These are phyloP conservation scores for Circinella umbellata DNA, from an alignment of 371 early-diverging fungal species.

Conservation along the genomic window DNA sequence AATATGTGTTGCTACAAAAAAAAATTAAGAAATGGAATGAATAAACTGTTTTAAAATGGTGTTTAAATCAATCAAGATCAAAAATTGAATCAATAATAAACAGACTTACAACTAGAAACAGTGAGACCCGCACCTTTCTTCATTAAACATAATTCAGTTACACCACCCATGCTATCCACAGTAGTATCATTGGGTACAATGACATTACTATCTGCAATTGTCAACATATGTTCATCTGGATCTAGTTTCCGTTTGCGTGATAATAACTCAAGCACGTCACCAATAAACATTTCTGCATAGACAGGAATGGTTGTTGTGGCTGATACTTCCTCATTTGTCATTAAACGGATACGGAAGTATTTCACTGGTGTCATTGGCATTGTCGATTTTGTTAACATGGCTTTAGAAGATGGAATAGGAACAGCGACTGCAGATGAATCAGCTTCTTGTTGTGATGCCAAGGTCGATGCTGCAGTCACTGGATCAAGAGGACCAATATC, in stretches of 20 bases:
- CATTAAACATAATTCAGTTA: constrained; percentile 77
- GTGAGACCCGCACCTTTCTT: constrained; percentile 62
- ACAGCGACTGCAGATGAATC: constrained; percentile 55
- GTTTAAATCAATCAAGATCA: neutral
- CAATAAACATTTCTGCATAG: constrained; percentile 73
- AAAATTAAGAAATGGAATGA: too few relatives aligned
- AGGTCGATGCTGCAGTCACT: constrained; percentile 20
- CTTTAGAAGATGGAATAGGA: constrained; percentile 52
- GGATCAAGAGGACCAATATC: constrained; percentile 8
- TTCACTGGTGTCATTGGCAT: constrained; percentile 60
- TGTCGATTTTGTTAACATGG: constrained; percentile 50
- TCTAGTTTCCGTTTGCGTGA: constrained; percentile 87
- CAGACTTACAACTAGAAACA: constrained; percentile 58
- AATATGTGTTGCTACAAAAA: constrained; percentile 36
- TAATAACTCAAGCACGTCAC: constrained; percentile 82
- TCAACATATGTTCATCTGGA: constrained; percentile 80
- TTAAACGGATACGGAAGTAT: constrained; percentile 64
- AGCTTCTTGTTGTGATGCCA: constrained; percentile 30
- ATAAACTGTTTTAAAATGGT: too few relatives aligned
- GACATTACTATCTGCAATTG: constrained; percentile 76
- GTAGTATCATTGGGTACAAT: constrained; percentile 80
- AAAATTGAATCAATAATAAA: neutral
- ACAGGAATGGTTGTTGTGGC: constrained; percentile 91
- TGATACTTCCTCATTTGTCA: constrained; percentile 64
- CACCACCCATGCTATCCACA: constrained; percentile 67